These are phyloP conservation scores for Geosmithia putterillii DNA, from an alignment of 2,329 filamentous ascomycete species.

Conservation along the genomic window DNA sequence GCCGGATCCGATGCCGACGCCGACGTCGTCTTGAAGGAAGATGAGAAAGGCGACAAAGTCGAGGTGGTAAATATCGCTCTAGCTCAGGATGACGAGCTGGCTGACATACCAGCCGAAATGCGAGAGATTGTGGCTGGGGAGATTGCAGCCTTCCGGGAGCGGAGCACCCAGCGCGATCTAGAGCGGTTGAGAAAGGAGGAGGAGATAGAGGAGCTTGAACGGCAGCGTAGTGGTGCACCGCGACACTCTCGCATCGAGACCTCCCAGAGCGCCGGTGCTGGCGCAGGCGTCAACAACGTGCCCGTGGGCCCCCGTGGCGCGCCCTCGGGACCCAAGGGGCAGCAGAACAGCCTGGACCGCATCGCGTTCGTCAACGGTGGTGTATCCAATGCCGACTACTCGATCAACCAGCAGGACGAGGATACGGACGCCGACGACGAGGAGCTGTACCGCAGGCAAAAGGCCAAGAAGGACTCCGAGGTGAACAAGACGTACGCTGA, in stretches of 20 bases:
- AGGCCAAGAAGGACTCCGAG: constrained; percentile 61
- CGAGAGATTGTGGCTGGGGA: constrained; percentile 88
- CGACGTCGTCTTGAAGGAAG: constrained; percentile 59
- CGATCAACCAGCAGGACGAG: constrained; percentile 62
- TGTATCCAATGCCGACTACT: constrained; percentile 44
- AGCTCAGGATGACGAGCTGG: constrained; percentile 79
- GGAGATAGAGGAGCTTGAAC: constrained; percentile 79
- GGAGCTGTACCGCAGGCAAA: constrained; percentile 64
- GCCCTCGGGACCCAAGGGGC: constrained; percentile 48
- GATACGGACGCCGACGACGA: constrained; percentile 80
- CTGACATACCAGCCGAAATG: constrained; percentile 94
- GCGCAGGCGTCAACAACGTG: constrained; percentile 42
- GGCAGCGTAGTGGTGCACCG: constrained; percentile 52
- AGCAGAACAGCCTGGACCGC: constrained; percentile 48
- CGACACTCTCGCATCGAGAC: constrained; percentile 59
- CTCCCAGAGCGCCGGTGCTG: constrained; percentile 53
- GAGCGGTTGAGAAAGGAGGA: constrained; percentile 83
- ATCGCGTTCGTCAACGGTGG: constrained; percentile 69
- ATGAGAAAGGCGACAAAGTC: constrained; percentile 48
- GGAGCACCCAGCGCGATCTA: constrained; percentile 77
- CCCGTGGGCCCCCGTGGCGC: constrained; percentile 35
- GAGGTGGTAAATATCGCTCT: constrained; percentile 87
- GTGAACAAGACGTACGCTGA: constrained; percentile 72
- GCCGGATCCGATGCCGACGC: constrained; percentile 36
- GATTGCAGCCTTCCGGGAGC: constrained; percentile 86